Percentiles rank a stretch among this genome's conserved stretches.
Evolutionary conservation across 805 yeast species (phyloP).

Genomic region (Saccharomycopsis olivae): DNA sequence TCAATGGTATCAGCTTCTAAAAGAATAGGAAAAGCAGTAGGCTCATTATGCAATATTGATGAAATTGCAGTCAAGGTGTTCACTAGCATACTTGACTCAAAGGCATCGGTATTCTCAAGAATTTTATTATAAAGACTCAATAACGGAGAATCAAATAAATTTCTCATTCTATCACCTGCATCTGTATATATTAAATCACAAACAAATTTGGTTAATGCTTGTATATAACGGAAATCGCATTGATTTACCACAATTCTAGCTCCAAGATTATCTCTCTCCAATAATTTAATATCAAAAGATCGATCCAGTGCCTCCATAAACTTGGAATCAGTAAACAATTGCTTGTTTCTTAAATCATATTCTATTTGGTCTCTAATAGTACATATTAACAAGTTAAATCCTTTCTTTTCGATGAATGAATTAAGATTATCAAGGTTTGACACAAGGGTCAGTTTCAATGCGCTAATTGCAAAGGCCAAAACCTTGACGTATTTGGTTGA

Average conservation of each 20-base stretch:
- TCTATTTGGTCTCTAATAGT: conserved; percentile 54
- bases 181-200: conserved; percentile 53
- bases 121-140: conserved; percentile 49
- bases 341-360: conserved; percentile 50
- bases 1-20: conserved; percentile 71
- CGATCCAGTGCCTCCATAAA: conserved; percentile 4
- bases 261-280: conserved; percentile 5
- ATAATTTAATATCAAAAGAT: conserved; percentile 2
- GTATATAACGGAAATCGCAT: conserved; percentile 26
- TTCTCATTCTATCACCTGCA: conserved; percentile 75
- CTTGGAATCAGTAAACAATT: conserved; percentile 26
- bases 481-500: conserved; percentile 44
- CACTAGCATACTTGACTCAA: conserved; percentile 59
- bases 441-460: conserved; percentile 36
- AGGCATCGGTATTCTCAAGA: conserved; percentile 41
- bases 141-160: conserved; percentile 78
- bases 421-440: conserved; percentile 41
- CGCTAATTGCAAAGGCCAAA: conserved; percentile 51
- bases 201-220: conserved; percentile 53
- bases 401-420: conserved; percentile 56
- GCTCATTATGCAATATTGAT: conserved; percentile 76
- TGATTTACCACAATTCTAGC: conserved; percentile 4
- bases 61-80: conserved; percentile 54
- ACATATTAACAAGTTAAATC: conserved; percentile 52
- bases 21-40: conserved; percentile 74